Percentiles rank a stretch among this genome's conserved stretches.
These are phyloP conservation scores for Fusarium sp. DNA, from an alignment of 2,329 filamentous ascomycete genomes.

Conservation along the genomic window DNA sequence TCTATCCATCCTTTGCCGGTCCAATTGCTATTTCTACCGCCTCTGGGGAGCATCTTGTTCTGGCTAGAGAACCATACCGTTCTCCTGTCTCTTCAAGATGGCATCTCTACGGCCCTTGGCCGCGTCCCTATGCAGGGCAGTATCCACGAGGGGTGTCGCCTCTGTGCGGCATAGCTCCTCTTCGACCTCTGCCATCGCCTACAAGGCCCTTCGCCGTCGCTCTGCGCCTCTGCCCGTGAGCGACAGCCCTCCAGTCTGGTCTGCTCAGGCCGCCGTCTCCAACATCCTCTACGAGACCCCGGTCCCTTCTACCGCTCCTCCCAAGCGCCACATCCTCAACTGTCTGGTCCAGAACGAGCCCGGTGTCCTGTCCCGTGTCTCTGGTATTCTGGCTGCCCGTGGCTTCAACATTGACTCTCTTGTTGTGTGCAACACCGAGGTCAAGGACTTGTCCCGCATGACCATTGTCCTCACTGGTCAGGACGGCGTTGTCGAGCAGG, in stretches of 20 bases:
- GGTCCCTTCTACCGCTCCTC: conserved; percentile 81
- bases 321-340: conserved; percentile 96
- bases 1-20: conserved; percentile 15
- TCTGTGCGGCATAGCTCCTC: conserved; percentile 54
- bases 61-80: conserved; percentile 37
- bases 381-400: conserved; percentile 92
- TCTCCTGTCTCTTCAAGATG: conserved; percentile 52
- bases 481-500: conserved; percentile 97
- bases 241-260: conserved; percentile 81
- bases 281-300: conserved; percentile 99
- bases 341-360: conserved; percentile 99
- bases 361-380: conserved; percentile 94
- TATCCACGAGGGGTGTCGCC: conserved; percentile 44
- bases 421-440: conserved; percentile 97
- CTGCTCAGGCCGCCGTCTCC: conserved; percentile 93
- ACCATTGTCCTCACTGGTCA: conserved; percentile 97
- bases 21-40: conserved; percentile 36
- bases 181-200: conserved; percentile 93
- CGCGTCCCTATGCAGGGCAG: conserved; percentile 54
- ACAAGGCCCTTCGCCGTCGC: conserved; percentile 95
- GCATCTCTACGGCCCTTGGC: conserved; percentile 58
- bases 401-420: conserved; percentile 99
- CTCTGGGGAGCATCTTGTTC: conserved; percentile 43
- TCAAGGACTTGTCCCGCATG: conserved; percentile 97
- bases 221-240: conserved; percentile 86